A percentile compares a stretch with the other conserved stretches of the same genome.
phyloP scores from a whole-genome alignment of 2,329 filamentous ascomycete genomes.

The Rhinocladiella mackenziei region DNA sequence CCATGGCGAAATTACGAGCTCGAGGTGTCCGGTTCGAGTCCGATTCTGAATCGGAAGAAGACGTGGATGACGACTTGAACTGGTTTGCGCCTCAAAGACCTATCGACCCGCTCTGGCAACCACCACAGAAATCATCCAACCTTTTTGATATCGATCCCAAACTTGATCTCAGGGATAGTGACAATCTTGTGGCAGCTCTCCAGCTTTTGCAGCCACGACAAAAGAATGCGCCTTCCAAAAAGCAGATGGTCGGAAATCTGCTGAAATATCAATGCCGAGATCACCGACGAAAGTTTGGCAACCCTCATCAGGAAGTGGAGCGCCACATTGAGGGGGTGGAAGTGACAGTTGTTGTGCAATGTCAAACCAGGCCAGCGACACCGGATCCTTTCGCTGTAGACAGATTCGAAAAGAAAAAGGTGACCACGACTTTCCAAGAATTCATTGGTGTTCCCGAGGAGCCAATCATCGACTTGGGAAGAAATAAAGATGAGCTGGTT shows the following conservation, averaged over 20 bases:
- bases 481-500: slow-evolving; percentile 16
- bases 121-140: slow-evolving; percentile 6
- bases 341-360: slow-evolving; percentile 12
- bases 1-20: slow-evolving; percentile 15
- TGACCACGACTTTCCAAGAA: slow-evolving; percentile 21
- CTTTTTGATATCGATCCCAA: slow-evolving; percentile 11
- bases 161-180: neutral
- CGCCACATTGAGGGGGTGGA: slow-evolving; percentile 3
- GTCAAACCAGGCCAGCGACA: slow-evolving; percentile 3
- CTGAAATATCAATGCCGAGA: slow-evolving; percentile 17
- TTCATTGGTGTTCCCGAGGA: slow-evolving; percentile 21
- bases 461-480: slow-evolving; percentile 13
- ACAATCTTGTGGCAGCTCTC: neutral
- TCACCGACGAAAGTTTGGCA: slow-evolving; percentile 12
- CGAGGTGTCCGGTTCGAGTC: slow-evolving; percentile 19
- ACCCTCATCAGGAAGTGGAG: slow-evolving; percentile 22
- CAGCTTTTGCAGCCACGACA: neutral
- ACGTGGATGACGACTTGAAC: slow-evolving; percentile 2
- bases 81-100: neutral
- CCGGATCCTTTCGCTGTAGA: neutral
- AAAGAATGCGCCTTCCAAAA: slow-evolving; percentile 9
- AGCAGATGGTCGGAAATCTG: slow-evolving; percentile 15
- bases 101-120: slow-evolving; percentile 10
- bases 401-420: slow-evolving; percentile 7
- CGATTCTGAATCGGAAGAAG: slow-evolving; percentile 20